These are phyloP conservation scores for Blepharisma stoltei DNA, from an alignment of 73 alveolate genomes.

Conservation along the genomic window DNA sequence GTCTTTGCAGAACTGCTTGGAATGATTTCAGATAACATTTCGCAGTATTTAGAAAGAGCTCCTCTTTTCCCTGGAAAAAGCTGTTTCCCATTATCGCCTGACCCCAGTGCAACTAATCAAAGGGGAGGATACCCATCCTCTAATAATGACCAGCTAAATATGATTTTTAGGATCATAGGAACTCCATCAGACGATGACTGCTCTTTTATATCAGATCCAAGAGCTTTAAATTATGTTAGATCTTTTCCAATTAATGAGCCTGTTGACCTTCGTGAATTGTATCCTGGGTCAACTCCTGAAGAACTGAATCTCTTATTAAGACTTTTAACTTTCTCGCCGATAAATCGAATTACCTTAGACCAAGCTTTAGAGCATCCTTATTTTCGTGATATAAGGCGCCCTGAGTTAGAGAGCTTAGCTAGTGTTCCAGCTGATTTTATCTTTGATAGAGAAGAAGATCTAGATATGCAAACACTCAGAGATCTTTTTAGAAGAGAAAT, in stretches of 20 bases:
- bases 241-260: slow-evolving; percentile 62
- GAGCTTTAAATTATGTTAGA: slow-evolving; percentile 78
- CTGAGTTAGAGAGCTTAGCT: slow-evolving; percentile 46
- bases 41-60: slow-evolving; percentile 86
- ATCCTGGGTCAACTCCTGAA: slow-evolving; percentile 72
- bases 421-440: slow-evolving; percentile 40
- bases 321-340: slow-evolving; percentile 71
- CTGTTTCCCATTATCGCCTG: slow-evolving; percentile 97
- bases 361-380: slow-evolving; percentile 80
- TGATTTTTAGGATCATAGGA: slow-evolving; percentile 51
- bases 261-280: slow-evolving; percentile 56
- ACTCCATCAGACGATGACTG: slow-evolving; percentile 32
- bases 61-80: slow-evolving; percentile 99
- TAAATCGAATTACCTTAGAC: slow-evolving; percentile 75
- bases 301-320: slow-evolving; percentile 65
- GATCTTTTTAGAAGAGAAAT: slow-evolving; percentile 49
- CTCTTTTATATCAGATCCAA: slow-evolving; percentile 74
- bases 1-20: slow-evolving; percentile 90
- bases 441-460: slow-evolving; percentile 50
- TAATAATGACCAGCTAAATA: slow-evolving; percentile 42
- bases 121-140: slow-evolving; percentile 72
- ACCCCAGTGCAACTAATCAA: slow-evolving; percentile 65
- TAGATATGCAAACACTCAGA: slow-evolving; percentile 42
- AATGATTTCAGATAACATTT: slow-evolving; percentile 92
- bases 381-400: slow-evolving; percentile 41